A percentile compares a stretch with the other conserved stretches of the same genome.
Evolutionary conservation across 257 asterid species (phyloP).

Genomic region (Solanum dulcamara): DNA sequence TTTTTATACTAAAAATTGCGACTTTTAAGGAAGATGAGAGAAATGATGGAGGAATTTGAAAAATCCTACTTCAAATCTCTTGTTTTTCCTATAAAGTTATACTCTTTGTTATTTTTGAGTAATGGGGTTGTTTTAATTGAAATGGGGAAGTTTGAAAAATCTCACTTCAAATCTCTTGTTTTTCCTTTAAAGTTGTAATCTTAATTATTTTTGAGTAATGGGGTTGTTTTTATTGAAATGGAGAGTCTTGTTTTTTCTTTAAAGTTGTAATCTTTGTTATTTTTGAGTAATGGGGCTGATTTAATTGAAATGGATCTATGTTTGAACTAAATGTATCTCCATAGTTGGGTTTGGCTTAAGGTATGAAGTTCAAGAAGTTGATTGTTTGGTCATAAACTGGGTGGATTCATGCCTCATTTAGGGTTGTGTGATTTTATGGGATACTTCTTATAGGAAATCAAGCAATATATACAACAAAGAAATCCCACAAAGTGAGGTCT

Average conservation of each 20-base stretch:
- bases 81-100: neutral
- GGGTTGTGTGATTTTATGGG: neutral
- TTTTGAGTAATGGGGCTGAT: neutral
- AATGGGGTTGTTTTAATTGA: neutral
- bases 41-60: neutral
- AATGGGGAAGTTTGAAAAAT: neutral
- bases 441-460: neutral
- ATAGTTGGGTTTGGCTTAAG: neutral
- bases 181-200: neutral
- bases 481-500: neutral
- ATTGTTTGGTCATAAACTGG: neutral
- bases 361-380: neutral
- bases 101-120: neutral
- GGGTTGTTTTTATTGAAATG: neutral
- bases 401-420: neutral
- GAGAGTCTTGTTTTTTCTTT: neutral
- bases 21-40: neutral
- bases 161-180: neutral
- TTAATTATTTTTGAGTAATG: neutral
- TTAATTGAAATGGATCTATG: neutral
- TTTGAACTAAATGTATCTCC: neutral
- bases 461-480: neutral
- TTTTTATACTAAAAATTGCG: neutral
- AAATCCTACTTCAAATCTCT: neutral
- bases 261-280: neutral